Conservation (phyloP, 2,329 filamentous ascomycete species). For the Penicillium hordei region DNA sequence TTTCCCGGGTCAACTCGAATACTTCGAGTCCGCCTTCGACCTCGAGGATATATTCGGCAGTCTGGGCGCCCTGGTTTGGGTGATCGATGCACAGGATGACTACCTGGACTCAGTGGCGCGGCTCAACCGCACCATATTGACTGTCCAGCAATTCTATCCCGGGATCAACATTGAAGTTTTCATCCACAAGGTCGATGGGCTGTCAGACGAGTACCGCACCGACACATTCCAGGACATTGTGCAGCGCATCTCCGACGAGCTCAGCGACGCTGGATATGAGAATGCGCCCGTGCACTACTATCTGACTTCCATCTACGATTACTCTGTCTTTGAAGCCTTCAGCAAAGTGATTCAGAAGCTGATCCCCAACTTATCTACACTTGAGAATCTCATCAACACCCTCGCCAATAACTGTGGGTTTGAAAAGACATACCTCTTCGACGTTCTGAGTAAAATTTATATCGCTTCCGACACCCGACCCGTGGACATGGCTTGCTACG, state of each 20-base stretch:
- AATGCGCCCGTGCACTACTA: slow-evolving; percentile 94
- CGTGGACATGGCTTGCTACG: slow-evolving; percentile 92
- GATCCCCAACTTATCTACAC: slow-evolving; percentile 85
- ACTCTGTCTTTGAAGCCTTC: slow-evolving; percentile 97
- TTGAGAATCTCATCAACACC: slow-evolving; percentile 92
- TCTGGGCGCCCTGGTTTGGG: slow-evolving; percentile 94
- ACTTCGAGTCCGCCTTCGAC: slow-evolving; percentile 85
- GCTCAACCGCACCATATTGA: slow-evolving; percentile 84
- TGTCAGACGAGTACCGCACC: slow-evolving; percentile 93
- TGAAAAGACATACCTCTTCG: slow-evolving; percentile 97
- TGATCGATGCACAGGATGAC: slow-evolving; percentile 97
- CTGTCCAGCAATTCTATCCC: slow-evolving; percentile 83
- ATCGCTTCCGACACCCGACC: slow-evolving; percentile 93
- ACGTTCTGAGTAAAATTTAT: slow-evolving; percentile 97
- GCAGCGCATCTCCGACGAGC: slow-evolving; percentile 92
- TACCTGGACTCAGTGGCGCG: slow-evolving; percentile 88
- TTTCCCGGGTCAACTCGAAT: slow-evolving; percentile 91
- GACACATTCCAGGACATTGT: slow-evolving; percentile 97
- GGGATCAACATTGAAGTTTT: slow-evolving; percentile 98
- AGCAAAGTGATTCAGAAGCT: slow-evolving; percentile 98
- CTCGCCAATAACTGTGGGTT: slow-evolving; percentile 91
- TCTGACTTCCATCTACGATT: slow-evolving; percentile 96
- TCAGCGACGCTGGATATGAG: slow-evolving; percentile 88
- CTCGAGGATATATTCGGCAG: slow-evolving; percentile 92
- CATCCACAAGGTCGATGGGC: slow-evolving; percentile 97